phyloP scores from a whole-genome alignment of 768 basidiomycete genomes.

The Termitomyces sp. region DNA sequence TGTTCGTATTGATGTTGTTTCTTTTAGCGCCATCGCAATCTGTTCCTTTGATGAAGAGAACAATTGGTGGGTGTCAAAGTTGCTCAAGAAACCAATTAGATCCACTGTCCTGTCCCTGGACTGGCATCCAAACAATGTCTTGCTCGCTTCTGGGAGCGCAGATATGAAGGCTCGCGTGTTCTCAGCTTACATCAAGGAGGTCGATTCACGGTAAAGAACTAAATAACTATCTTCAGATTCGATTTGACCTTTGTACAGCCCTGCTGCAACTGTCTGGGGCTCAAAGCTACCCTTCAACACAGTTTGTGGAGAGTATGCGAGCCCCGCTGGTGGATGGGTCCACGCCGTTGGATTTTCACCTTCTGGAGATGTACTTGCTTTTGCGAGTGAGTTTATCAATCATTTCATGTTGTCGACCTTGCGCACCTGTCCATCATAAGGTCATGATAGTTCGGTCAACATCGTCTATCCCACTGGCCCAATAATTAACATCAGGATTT shows the following conservation, averaged over 20 bases:
- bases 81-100: conserved; percentile 94
- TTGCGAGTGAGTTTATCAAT: conserved; percentile 65
- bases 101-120: conserved; percentile 92
- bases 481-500: conserved; percentile 68
- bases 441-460: conserved; percentile 91
- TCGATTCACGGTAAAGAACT: conserved; percentile 71
- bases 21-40: conserved; percentile 78
- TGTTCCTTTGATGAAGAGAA: conserved; percentile 97
- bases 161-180: conserved; percentile 98
- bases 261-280: conserved; percentile 91
- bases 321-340: conserved; percentile 94
- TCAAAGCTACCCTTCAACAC: conserved; percentile 97
- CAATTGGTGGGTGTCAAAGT: conserved; percentile 99
- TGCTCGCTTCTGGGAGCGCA: conserved; percentile 94
- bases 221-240: neutral
- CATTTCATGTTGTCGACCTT: neutral
- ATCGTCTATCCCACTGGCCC: conserved; percentile 88
- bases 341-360: conserved; percentile 95
- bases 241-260: conserved; percentile 40
- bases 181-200: conserved; percentile 97
- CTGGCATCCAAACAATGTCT: conserved; percentile 99
- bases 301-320: conserved; percentile 88
- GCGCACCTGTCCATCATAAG: conserved; percentile 30
- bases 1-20: neutral
- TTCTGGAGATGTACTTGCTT: conserved; percentile 90